Evolutionary conservation across 257 asterid genomes (phyloP), one percentile per base, ranked within the genome.

Genomic region (Anisodus acutangulus): DNA sequence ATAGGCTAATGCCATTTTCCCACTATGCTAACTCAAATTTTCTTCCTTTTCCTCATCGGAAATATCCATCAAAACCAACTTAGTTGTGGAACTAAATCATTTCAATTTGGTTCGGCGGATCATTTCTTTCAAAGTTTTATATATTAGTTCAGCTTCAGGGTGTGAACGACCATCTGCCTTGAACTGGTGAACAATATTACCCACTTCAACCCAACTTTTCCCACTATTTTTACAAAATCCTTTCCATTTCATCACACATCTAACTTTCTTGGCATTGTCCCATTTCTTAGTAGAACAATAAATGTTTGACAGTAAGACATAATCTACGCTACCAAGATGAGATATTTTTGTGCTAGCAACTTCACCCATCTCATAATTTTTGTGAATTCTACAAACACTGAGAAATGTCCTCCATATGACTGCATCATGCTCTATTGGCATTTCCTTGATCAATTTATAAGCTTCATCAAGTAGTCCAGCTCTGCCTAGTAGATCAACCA

Each of bases 31-130:
- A 64, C 82, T 87, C 90, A 95, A 89, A 80, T 91, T 92, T 80
- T 91, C 95, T 87, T 88, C 98, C 90, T 92, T 95, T 87, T 95
- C 98, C 88, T 93, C 98, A 84, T 93, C 96, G 2, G 95, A 90
- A 82, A 93, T 88, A 85, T 95, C 98, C 96, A 95, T 93, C 90
- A 93, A 88, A 83, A 95, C 98, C 79, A 91, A 78, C 45, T 92
- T 93, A 0, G 85, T 80, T 10, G 49, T 86, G 15, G 90, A 83
- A 57, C 84, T 60, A 87, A 91, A 91, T 47, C 98, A 98, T 89
- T 88, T 92, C 89, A 82, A 89, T 88, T 86, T 92, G 41, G 92
- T 84, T 58, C 89, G 90, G 10, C 51, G 82, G 15, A 90, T 86
- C 89, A 95, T 87, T 76, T 86, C 86, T 53, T 90, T 90, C 87